Conservation (phyloP, 371 early-diverging fungal genomes). For the Saksenaea oblongispora region DNA sequence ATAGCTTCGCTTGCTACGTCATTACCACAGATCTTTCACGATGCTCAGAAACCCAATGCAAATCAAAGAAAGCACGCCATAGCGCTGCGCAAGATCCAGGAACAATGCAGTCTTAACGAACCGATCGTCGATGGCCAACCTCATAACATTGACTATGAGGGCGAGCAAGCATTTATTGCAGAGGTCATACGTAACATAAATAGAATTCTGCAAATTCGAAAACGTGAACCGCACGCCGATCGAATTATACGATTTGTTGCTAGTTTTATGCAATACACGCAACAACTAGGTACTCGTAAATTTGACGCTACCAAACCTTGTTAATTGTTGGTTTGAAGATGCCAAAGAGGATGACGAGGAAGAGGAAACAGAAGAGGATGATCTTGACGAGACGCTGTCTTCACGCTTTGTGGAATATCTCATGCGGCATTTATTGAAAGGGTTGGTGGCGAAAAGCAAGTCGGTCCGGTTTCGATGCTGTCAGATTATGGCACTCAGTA, state of each 20-base stretch:
- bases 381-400: constrained; percentile 58
- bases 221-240: constrained; percentile 73
- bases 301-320: not conserved
- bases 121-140: constrained; percentile 41
- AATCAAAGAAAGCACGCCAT: constrained; percentile 73
- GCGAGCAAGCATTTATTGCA: constrained; percentile 67
- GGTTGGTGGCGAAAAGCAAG: constrained; percentile 75
- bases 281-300: constrained; percentile 54
- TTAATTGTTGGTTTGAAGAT: constrained; percentile 8
- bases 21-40: constrained; percentile 73
- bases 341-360: constrained; percentile 14
- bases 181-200: constrained; percentile 75
- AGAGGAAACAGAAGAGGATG: constrained; percentile 33
- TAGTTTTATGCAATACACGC: constrained; percentile 71
- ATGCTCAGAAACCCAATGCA: constrained; percentile 70
- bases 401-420: constrained; percentile 74
- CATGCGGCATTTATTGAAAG: constrained; percentile 69
- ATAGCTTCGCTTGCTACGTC: constrained; percentile 42
- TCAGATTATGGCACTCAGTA: constrained; percentile 76
- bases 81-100: constrained; percentile 76
- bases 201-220: constrained; percentile 71
- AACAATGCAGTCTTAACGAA: constrained; percentile 53
- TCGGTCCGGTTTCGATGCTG: constrained; percentile 77
- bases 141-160: constrained; percentile 45
- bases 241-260: constrained; percentile 75